Conservation (phyloP, 805 yeast species). For the Zygoascus flipseniorum region DNA sequence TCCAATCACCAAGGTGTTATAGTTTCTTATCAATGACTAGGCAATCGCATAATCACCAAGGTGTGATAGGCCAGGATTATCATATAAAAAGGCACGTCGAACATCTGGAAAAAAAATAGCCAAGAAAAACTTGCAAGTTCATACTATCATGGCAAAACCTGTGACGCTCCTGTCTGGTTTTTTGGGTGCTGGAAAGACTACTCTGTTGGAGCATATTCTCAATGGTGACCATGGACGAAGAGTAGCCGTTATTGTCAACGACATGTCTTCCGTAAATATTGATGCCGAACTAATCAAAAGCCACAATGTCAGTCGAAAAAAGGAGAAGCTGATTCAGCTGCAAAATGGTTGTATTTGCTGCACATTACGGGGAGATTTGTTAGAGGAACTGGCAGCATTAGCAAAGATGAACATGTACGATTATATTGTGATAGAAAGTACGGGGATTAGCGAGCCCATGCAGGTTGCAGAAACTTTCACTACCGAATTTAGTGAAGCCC, state of each 20-base stretch:
- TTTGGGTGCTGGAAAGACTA: slow-evolving; percentile 41
- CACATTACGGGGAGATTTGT: slow-evolving; percentile 38
- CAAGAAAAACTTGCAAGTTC: no score
- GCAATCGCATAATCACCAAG: background rate
- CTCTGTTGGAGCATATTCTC: slow-evolving; percentile 36
- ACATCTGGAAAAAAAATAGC: background rate
- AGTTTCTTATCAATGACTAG: background rate
- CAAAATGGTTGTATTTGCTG: slow-evolving; percentile 45
- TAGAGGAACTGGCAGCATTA: slow-evolving; percentile 35
- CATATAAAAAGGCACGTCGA: background rate
- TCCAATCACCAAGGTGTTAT: background rate
- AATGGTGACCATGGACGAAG: slow-evolving; percentile 34
- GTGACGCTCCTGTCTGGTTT: slow-evolving; percentile 41
- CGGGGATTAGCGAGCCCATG: slow-evolving; percentile 44
- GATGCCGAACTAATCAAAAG: slow-evolving; percentile 35
- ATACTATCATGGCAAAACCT: background rate
- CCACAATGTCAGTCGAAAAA: slow-evolving; percentile 34
- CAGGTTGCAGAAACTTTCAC: slow-evolving; percentile 44
- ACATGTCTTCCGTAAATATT: slow-evolving; percentile 35
- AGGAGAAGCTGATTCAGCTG: slow-evolving; percentile 38
- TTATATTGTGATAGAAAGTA: slow-evolving; percentile 38
- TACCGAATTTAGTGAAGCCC: slow-evolving; percentile 32
- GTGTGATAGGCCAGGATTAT: background rate
- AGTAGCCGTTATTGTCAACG: slow-evolving; percentile 41
- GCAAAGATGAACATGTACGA: slow-evolving; percentile 32